A percentile compares a stretch with the other conserved stretches of the same genome.
Evolutionary conservation across 345 rosid genomes (phyloP).

Genomic region (Cardiospermum halicacabum): DNA sequence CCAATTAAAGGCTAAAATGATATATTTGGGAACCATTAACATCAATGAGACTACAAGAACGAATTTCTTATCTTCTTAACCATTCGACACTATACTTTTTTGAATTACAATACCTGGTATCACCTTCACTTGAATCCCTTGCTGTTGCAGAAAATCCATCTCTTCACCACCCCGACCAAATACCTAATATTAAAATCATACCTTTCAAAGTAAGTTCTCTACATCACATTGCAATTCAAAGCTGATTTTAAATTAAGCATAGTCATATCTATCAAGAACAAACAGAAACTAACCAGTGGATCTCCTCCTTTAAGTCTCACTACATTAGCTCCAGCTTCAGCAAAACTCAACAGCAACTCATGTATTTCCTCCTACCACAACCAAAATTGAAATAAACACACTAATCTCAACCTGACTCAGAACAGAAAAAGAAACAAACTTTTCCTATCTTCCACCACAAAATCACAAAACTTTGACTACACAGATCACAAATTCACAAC

Average conservation of each 20-base stretch:
- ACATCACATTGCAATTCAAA: background rate
- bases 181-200: slow-evolving; percentile 40
- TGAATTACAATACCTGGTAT: slow-evolving; percentile 70
- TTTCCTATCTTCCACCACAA: background rate
- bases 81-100: background rate
- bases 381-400: background rate
- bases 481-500: background rate
- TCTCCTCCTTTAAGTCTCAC: slow-evolving; percentile 99
- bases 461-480: background rate
- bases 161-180: slow-evolving; percentile 99
- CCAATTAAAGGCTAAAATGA: background rate
- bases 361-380: slow-evolving; percentile 89
- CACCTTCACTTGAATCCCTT: slow-evolving; percentile 88
- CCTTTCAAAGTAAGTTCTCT: background rate
- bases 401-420: background rate
- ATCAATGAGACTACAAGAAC: background rate
- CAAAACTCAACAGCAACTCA: slow-evolving; percentile 79
- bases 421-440: background rate
- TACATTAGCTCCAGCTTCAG: slow-evolving; percentile 93
- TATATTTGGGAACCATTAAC: background rate
- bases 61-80: background rate
- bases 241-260: background rate
- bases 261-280: background rate
- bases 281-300: slow-evolving; percentile 64
- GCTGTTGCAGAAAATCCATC: slow-evolving; percentile 91